Evolutionary conservation across 75 land plant species (phyloP), one percentile per base, ranked within the genome.

Genomic region (Pinus tabuliformis): DNA sequence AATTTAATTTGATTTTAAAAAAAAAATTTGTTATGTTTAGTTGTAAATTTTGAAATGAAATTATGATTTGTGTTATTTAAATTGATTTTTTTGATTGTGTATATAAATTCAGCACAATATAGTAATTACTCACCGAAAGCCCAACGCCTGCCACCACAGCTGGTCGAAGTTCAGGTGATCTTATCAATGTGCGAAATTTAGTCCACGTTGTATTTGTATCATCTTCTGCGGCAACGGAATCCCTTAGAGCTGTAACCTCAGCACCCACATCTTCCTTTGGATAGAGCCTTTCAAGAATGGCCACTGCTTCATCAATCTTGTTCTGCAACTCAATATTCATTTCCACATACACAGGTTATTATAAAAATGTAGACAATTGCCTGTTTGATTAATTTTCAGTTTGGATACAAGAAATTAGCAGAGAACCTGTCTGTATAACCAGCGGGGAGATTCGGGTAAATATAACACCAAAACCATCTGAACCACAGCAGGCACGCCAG

Each of bases 381-480:
- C 14, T 72, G 59, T 37, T 37, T n/a, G 8, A n/a, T 21, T 28
- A 30, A 63, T 30, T 20, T 20, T n/a, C 21, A 3, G 15, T 66
- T 11, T 54, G 59, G 3, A 64, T 33, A 39, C 16, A 73, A 3
- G 57, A 15, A 70, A 82, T 16, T 54, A 61, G 6, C 57, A 26
- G 54, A 12, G 18, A 70, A 85, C 87, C 75, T 83, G 62, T 57
- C 79, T 76, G 24, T 74, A 75, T 16, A 86, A 76, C 88, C 88
- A 86, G 18, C 88, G 86, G 13, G 88, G 88, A 65, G 88, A 86
- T 73, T 86, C 88, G 33, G 88, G 88, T 62, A 86, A 60, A 64
- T 76, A 80, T 3, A 79, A 21, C 57, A 86, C 76, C 58, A 86
- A 73, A 73, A 74, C 20, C 45, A 80, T 58, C 56, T 86, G 88